These are phyloP conservation scores for Mycena galopus DNA, from an alignment of 768 basidiomycete species.

Conservation along the genomic window DNA sequence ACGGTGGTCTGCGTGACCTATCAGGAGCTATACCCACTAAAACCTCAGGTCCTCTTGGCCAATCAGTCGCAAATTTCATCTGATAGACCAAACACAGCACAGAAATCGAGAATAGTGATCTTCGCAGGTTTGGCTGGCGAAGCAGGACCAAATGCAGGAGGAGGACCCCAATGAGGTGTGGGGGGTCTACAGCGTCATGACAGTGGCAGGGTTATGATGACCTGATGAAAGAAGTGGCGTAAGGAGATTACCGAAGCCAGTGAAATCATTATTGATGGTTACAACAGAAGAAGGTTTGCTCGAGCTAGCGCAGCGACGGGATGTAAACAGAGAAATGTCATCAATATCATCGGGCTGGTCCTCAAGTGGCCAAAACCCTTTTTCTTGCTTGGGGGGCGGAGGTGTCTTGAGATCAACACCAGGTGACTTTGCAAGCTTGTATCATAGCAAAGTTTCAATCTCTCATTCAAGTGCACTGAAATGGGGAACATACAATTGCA, in stretches of 20 bases:
- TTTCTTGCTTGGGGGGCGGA: neutral
- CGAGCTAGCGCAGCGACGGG: neutral
- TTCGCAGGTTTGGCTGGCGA: neutral
- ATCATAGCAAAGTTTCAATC: neutral
- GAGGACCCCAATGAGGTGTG: too few species aligned
- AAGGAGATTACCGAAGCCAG: neutral
- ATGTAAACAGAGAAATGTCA: neutral
- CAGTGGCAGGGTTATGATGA: too few species aligned
- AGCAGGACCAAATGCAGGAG: neutral
- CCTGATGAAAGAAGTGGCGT: neutral
- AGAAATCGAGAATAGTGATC: conserved; percentile 13
- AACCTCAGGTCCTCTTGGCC: too few species aligned
- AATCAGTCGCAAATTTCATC: neutral
- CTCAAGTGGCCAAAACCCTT: neutral
- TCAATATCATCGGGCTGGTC: neutral
- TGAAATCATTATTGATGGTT: neutral
- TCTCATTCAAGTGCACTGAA: neutral
- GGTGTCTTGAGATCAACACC: neutral
- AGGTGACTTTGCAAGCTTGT: neutral
- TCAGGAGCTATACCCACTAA: too few species aligned
- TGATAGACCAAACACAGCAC: neutral
- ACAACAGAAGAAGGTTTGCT: neutral
- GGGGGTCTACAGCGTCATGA: too few species aligned
- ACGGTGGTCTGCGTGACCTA: too few species aligned
- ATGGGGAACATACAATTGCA: neutral